Conservation (phyloP, 768 basidiomycete genomes). For the Tulasnella sp. region DNA sequence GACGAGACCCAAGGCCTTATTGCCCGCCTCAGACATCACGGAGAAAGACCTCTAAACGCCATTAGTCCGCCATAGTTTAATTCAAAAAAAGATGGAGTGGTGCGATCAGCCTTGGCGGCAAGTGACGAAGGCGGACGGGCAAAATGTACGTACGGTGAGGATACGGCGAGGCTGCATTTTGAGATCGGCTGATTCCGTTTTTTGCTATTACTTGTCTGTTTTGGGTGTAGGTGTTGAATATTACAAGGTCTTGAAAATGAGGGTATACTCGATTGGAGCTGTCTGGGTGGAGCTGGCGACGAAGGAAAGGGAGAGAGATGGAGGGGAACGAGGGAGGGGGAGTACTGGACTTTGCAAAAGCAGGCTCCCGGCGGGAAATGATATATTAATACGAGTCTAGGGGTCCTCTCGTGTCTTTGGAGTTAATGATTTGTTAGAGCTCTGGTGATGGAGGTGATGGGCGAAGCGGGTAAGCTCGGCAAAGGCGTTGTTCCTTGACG, state of each 20-base stretch:
- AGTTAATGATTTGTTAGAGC: not conserved
- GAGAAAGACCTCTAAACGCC: not conserved
- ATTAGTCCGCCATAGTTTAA: not conserved
- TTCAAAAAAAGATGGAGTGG: not conserved
- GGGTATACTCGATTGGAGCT: not conserved
- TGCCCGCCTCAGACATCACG: not conserved
- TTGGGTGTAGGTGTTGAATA: not conserved
- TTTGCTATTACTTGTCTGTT: not conserved
- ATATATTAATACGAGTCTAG: not conserved
- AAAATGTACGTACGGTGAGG: not conserved
- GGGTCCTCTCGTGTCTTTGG: not conserved
- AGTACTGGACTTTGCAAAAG: not conserved
- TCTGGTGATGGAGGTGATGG: not conserved
- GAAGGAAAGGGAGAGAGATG: not conserved
- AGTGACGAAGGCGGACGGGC: not conserved
- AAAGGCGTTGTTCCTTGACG: not conserved
- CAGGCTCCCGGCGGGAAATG: not conserved
- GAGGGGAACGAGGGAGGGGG: not conserved
- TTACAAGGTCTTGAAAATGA: not conserved
- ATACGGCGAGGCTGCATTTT: not conserved
- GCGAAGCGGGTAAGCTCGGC: not conserved
- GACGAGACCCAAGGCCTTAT: not conserved
- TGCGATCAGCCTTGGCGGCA: not conserved
- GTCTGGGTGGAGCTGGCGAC: not conserved
- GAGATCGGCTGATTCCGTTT: not conserved